These are phyloP conservation scores for Russula vinacea DNA, from an alignment of 768 basidiomycete species.

Conservation along the genomic window DNA sequence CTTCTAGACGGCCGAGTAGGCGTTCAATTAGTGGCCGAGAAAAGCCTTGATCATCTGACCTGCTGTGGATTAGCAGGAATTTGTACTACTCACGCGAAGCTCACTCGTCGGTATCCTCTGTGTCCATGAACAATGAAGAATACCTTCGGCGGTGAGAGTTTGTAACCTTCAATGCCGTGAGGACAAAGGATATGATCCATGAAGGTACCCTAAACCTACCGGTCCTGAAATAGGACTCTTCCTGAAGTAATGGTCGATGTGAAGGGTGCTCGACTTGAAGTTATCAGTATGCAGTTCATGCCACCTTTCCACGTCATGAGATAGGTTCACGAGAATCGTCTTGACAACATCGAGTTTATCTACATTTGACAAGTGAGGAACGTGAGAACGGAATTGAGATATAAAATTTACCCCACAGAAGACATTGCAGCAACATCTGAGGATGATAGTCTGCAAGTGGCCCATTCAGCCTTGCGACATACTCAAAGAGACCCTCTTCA, in stretches of 20 bases:
- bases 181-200: constrained; percentile 1
- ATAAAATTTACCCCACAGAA: constrained; percentile 75
- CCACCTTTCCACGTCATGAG: constrained; percentile 42
- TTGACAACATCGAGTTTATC: constrained; percentile 86
- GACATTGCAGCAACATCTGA: constrained; percentile 85
- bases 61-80: constrained; percentile 18
- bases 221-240: constrained; percentile 36
- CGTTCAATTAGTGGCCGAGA: constrained; percentile 56
- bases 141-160: constrained; percentile 41
- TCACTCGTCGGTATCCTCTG: constrained; percentile 47
- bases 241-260: constrained; percentile 55
- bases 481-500: constrained; percentile 65
- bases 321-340: constrained; percentile 68
- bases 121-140: constrained; percentile 51
- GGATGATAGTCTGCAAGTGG: constrained; percentile 92
- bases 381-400: background rate
- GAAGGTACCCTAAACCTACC: constrained; percentile 12
- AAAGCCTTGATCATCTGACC: constrained; percentile 55
- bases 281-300: constrained; percentile 25
- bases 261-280: constrained; percentile 48
- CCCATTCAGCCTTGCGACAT: constrained; percentile 79
- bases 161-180: constrained; percentile 19
- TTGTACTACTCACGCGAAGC: constrained; percentile 27
- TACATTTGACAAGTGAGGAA: constrained; percentile 34
- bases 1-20: constrained; percentile 64